Conservation (phyloP, 2,329 filamentous ascomycete genomes). For the Cladosporium sp. region DNA sequence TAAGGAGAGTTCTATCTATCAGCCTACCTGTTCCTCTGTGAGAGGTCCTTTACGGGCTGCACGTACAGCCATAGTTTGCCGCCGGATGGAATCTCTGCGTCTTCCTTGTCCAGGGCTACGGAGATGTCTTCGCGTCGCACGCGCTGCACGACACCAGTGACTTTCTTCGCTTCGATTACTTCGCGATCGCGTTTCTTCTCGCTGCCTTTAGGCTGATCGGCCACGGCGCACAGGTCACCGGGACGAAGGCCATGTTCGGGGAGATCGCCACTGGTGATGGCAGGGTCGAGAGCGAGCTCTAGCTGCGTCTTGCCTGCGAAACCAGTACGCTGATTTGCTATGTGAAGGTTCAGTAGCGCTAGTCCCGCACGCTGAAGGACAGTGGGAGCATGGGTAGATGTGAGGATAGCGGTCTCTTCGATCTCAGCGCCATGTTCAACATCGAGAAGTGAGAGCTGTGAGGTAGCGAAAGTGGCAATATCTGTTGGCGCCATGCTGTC, state of each 20-base stretch:
- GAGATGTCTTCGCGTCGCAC: slow-evolving; percentile 53
- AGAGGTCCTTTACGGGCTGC: neutral
- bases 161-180: slow-evolving; percentile 63
- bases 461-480: slow-evolving; percentile 61
- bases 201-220: slow-evolving; percentile 64
- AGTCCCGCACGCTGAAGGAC: slow-evolving; percentile 70
- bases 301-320: slow-evolving; percentile 86
- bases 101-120: slow-evolving; percentile 64
- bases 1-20: slow-evolving; percentile 23
- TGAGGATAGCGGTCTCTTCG: slow-evolving; percentile 60
- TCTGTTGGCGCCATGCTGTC: slow-evolving; percentile 33
- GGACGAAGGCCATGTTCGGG: slow-evolving; percentile 69
- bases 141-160: slow-evolving; percentile 63
- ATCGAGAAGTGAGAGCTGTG: slow-evolving; percentile 65
- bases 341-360: slow-evolving; percentile 67
- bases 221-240: slow-evolving; percentile 71
- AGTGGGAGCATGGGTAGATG: slow-evolving; percentile 61
- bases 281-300: slow-evolving; percentile 70
- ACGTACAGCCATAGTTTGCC: slow-evolving; percentile 58
- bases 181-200: slow-evolving; percentile 67
- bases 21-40: slow-evolving; percentile 21
- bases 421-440: slow-evolving; percentile 68
- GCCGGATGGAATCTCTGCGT: slow-evolving; percentile 45
- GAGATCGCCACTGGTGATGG: slow-evolving; percentile 51
- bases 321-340: slow-evolving; percentile 75